Evolutionary conservation across 768 basidiomycete species (phyloP).

Genomic region (Trametes coccinea): DNA sequence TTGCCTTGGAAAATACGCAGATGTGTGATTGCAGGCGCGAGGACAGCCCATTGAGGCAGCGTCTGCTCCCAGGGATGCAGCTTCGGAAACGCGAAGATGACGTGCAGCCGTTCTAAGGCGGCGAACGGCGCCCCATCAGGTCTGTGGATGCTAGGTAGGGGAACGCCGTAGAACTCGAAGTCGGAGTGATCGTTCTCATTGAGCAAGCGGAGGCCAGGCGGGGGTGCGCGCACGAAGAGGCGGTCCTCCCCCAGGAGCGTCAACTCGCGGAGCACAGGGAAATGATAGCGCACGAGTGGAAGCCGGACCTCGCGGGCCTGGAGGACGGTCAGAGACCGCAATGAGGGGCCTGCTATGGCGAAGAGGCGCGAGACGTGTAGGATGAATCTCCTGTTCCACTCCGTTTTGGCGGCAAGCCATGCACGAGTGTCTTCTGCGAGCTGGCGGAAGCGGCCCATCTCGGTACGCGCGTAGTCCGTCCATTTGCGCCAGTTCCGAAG

Average conservation of each 20-base stretch:
- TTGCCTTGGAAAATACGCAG: constrained; percentile 14
- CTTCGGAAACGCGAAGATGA: constrained; percentile 13
- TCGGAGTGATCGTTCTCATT: constrained; percentile 16
- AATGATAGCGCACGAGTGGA: constrained; percentile 4
- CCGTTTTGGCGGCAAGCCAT: constrained; percentile 13
- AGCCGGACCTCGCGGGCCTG: constrained; percentile 16
- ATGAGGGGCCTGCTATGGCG: constrained; percentile 6
- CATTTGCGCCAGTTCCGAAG: constrained; percentile 13
- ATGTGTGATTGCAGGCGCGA: constrained; percentile 13
- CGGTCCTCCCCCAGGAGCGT: constrained; percentile 20
- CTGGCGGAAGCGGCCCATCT: constrained; percentile 11
- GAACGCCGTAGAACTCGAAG: constrained; percentile 16
- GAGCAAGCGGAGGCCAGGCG: constrained; percentile 2
- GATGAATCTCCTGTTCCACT: constrained; percentile 17
- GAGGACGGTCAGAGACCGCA: constrained; percentile 15
- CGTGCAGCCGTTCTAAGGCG: constrained; percentile 13
- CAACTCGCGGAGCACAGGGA: constrained; percentile 18
- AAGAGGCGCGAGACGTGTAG: constrained; percentile 17
- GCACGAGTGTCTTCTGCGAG: constrained; percentile 8
- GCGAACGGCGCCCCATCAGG: constrained; percentile 8
- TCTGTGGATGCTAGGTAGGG: neutral
- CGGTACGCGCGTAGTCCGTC: constrained; percentile 18
- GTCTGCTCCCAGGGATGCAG: constrained; percentile 21
- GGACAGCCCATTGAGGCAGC: constrained; percentile 12
- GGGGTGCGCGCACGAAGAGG: constrained; percentile 5